Evolutionary conservation across 2,329 filamentous ascomycete species (phyloP).

Genomic region (Fusarium tupiense): DNA sequence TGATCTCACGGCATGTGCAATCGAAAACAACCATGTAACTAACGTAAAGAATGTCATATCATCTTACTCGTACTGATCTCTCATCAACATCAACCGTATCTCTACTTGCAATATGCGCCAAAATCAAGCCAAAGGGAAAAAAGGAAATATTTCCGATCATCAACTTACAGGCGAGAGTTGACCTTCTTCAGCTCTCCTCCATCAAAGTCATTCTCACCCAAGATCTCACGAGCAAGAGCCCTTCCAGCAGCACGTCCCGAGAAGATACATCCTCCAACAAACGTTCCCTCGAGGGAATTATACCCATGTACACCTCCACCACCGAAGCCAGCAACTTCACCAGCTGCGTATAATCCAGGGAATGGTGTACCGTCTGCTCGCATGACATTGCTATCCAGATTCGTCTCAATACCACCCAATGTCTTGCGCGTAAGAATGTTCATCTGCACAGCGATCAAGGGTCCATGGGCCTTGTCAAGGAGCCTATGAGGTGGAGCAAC

Average conservation of each 20-base stretch:
- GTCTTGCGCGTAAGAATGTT: constrained; percentile 71
- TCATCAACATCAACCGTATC: background rate
- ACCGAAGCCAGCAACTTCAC: constrained; percentile 69
- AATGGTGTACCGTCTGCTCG: constrained; percentile 58
- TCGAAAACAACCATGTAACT: too few relatives aligned
- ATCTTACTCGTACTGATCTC: background rate
- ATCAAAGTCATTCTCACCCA: constrained; percentile 12
- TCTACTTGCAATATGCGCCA: background rate
- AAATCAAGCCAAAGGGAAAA: background rate
- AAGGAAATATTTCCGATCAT: background rate
- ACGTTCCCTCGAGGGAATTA: constrained; percentile 69
- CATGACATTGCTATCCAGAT: constrained; percentile 66
- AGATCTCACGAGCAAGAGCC: constrained; percentile 61
- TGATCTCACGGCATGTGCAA: background rate
- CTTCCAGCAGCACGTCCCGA: constrained; percentile 66
- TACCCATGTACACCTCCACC: constrained; percentile 72
- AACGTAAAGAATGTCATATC: too few relatives aligned
- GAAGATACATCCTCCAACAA: constrained; percentile 71
- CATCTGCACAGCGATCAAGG: constrained; percentile 68
- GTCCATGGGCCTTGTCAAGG: constrained; percentile 64
- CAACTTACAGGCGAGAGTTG: constrained; percentile 6
- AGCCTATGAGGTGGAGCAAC: constrained; percentile 64
- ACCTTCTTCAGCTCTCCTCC: background rate
- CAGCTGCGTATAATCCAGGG: constrained; percentile 67
- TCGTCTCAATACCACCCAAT: constrained; percentile 68